Conservation (phyloP, 352 stramenopile genomes). For the Aphanomyces stellatus region DNA sequence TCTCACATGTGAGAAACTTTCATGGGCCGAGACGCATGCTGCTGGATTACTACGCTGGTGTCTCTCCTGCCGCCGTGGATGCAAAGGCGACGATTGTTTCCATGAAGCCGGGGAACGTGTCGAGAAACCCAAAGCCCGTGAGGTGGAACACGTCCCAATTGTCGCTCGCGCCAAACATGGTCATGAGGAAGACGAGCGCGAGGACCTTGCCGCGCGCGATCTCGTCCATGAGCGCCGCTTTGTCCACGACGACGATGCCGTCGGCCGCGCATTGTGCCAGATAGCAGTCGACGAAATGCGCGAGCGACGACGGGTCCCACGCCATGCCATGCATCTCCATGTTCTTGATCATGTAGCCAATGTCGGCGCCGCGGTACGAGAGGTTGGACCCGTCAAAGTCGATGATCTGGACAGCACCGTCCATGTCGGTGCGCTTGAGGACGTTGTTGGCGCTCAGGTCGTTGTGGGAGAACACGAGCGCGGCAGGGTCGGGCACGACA, state of each 20-base stretch:
- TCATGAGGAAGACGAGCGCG: constrained; percentile 5
- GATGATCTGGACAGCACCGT: not conserved
- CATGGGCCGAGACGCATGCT: too few relatives aligned
- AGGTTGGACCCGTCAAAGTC: constrained; percentile 2
- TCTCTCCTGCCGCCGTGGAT: too few relatives aligned
- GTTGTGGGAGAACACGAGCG: constrained; percentile 6
- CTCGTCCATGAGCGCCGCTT: not conserved
- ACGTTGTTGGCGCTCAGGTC: not conserved
- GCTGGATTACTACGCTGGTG: too few relatives aligned
- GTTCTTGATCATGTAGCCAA: constrained; percentile 8
- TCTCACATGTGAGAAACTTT: too few relatives aligned
- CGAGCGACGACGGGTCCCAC: not conserved
- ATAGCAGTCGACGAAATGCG: not conserved
- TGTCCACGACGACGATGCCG: not conserved
- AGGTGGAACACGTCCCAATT: not conserved
- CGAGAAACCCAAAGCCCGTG: not conserved
- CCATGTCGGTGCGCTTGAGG: not conserved
- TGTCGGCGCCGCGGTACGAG: not conserved
- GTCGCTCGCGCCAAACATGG: constrained; percentile 2
- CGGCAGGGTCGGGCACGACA: not conserved
- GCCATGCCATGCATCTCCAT: not conserved
- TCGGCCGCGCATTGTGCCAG: not conserved
- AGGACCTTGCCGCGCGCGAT: not conserved
- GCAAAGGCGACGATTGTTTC: not conserved
- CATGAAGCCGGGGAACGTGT: not conserved